These are phyloP conservation scores for Triglochin maritima DNA, from an alignment of 106 monocot species.

Conservation along the genomic window DNA sequence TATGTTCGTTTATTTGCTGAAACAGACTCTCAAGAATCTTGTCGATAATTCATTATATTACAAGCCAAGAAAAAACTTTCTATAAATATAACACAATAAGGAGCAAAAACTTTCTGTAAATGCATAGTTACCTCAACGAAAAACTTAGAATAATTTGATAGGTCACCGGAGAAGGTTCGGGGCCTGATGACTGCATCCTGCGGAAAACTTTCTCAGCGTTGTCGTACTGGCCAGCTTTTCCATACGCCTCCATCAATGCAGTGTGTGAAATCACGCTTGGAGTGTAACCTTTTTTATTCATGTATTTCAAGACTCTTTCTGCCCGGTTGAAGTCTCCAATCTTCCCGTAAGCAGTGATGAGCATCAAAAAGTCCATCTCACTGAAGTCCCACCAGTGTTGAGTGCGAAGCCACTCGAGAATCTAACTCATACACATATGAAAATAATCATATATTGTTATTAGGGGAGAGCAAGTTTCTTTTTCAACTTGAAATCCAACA, in stretches of 20 bases:
- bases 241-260: slow-evolving; percentile 95
- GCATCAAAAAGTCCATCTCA: slow-evolving; percentile 91
- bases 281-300: slow-evolving; percentile 73
- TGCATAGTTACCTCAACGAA: slow-evolving; percentile 58
- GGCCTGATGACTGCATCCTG: slow-evolving; percentile 78
- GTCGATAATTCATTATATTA: no score
- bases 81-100: no score
- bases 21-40: no score
- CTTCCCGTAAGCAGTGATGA: slow-evolving; percentile 85
- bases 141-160: slow-evolving; percentile 91
- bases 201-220: slow-evolving; percentile 78
- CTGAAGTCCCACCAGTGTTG: slow-evolving; percentile 95
- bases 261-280: slow-evolving; percentile 89
- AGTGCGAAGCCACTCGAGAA: slow-evolving; percentile 91
- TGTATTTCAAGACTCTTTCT: slow-evolving; percentile 62
- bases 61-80: no score
- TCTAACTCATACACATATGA: slow-evolving; percentile 24
- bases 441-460: no score
- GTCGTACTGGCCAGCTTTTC: slow-evolving; percentile 52
- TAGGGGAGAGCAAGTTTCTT: no score
- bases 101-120: no score
- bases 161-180: slow-evolving; percentile 82
- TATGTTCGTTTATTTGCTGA: no score
- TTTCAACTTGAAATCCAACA: no score
- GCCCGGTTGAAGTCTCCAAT: slow-evolving; percentile 69